A percentile compares a stretch with the other conserved stretches of the same genome.
Conservation (phyloP, 495 filamentous ascomycete species). For the Talaromyces ruber region DNA sequence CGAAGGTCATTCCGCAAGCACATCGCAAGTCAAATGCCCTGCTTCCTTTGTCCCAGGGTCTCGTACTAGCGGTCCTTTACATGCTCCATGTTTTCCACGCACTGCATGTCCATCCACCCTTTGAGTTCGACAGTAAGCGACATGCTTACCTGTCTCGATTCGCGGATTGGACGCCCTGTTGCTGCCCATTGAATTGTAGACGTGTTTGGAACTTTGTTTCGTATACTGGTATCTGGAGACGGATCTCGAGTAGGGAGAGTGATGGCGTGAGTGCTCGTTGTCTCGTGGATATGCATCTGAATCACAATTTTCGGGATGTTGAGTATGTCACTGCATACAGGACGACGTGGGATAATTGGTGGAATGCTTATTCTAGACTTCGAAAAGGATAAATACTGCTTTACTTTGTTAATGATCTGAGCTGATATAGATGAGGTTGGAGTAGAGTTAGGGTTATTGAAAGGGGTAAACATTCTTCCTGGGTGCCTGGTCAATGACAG, state of each 20-base stretch:
- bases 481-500: too few relatives aligned
- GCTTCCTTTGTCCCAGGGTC: not conserved
- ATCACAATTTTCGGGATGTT: not conserved
- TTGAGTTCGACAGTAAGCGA: not conserved
- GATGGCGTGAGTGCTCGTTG: not conserved
- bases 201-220: not conserved
- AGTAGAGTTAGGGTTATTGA: too few relatives aligned
- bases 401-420: too few relatives aligned
- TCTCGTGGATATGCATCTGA: not conserved
- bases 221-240: not conserved
- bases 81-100: not conserved
- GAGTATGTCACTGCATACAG: not conserved
- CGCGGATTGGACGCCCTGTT: not conserved
- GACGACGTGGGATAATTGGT: not conserved
- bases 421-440: too few relatives aligned
- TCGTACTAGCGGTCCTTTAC: not conserved
- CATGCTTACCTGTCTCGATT: not conserved
- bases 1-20: not conserved
- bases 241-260: not conserved
- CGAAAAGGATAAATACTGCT: not conserved
- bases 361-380: constrained; percentile 1
- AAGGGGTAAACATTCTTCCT: too few relatives aligned
- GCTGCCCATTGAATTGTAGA: not conserved
- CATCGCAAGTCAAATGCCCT: not conserved
- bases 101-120: not conserved